These are phyloP conservation scores for Beauveria sp. DNA, from an alignment of 2,329 filamentous ascomycete species.

Conservation along the genomic window DNA sequence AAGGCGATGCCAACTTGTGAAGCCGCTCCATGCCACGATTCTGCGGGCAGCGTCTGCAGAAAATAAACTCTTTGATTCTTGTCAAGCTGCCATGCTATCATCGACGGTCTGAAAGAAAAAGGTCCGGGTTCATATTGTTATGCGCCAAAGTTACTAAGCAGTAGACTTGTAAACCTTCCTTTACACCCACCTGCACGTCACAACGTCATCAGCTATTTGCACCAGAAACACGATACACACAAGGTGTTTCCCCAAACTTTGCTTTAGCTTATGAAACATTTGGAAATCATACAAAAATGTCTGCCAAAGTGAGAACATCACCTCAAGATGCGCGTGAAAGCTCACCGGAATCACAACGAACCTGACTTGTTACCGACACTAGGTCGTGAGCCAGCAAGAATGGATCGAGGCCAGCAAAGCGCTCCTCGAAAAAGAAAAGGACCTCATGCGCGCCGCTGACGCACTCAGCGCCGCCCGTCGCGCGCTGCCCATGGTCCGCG, in stretches of 20 bases:
- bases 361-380: not conserved
- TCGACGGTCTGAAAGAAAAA: no score
- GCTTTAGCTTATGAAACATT: no score
- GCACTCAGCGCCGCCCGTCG: conserved; percentile 24
- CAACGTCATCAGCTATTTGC: no score
- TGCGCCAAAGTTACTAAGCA: not conserved
- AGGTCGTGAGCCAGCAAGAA: conserved; percentile 26
- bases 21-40: no score
- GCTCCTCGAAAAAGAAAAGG: conserved; percentile 29
- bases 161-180: not conserved
- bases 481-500: conserved; percentile 32
- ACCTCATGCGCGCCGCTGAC: conserved; percentile 22
- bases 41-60: no score
- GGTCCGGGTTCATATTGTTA: not conserved
- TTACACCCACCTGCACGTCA: not conserved
- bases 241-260: no score
- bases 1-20: no score
- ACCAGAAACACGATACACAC: no score
- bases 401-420: conserved; percentile 27
- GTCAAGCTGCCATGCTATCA: no score
- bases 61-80: not conserved
- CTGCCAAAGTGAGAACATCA: conserved; percentile 14
- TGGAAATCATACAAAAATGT: not conserved
- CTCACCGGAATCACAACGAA: not conserved
- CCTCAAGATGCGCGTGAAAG: not conserved